These are phyloP conservation scores for Starmera stellimalicola DNA, from an alignment of 1,139 yeast genomes.

Conservation along the genomic window DNA sequence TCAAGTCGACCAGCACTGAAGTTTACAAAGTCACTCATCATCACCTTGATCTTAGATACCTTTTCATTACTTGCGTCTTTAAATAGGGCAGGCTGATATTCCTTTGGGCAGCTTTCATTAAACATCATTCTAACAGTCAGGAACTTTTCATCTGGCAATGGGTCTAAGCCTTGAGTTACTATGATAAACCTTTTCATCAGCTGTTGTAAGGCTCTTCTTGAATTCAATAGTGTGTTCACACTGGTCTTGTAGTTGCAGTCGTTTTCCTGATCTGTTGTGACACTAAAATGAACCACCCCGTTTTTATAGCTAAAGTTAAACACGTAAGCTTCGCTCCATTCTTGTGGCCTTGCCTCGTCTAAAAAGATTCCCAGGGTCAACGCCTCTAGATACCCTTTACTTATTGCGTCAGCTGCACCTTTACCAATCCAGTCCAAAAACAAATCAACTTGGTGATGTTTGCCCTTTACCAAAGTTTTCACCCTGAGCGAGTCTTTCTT, in stretches of 20 bases:
- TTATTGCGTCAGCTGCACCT: conserved; percentile 37
- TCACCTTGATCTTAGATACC: conserved; percentile 21
- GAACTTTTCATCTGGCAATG: conserved; percentile 35
- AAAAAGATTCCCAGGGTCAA: conserved; percentile 36
- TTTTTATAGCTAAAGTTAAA: conserved; percentile 34
- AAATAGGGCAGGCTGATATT: conserved; percentile 40
- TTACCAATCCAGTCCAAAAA: conserved; percentile 43
- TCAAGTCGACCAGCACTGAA: conserved; percentile 10
- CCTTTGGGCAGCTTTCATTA: conserved; percentile 34
- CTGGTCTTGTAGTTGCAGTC: background rate
- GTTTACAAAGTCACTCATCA: conserved; percentile 8
- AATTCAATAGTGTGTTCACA: conserved; percentile 20
- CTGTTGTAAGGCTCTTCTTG: conserved; percentile 33
- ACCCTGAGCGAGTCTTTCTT: conserved; percentile 28
- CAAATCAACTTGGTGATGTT: conserved; percentile 32
- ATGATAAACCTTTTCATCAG: conserved; percentile 40
- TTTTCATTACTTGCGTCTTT: conserved; percentile 31
- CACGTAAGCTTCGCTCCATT: conserved; percentile 38
- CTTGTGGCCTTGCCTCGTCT: conserved; percentile 28
- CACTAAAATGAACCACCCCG: conserved; percentile 19
- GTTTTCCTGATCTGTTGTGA: conserved; percentile 14
- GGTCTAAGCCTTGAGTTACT: conserved; percentile 41
- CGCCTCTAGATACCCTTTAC: conserved; percentile 31
- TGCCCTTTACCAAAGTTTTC: conserved; percentile 36
- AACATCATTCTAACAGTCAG: conserved; percentile 38